These are phyloP conservation scores for Saposhnikovia divaricata DNA, from an alignment of 129 eudicot genomes.

Conservation along the genomic window DNA sequence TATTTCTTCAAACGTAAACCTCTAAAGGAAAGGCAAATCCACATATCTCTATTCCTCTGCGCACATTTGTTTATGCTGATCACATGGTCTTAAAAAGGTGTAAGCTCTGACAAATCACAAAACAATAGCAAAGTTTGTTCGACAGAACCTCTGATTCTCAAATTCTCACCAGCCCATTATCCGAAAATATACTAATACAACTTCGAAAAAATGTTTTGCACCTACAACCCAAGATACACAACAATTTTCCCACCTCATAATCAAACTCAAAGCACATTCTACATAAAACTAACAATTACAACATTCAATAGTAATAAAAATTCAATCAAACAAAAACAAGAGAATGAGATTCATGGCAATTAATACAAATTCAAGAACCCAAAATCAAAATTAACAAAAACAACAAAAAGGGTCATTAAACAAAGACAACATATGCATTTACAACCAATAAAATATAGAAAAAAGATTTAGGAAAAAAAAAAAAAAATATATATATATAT, in stretches of 20 bases:
- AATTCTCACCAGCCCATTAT: too few species aligned
- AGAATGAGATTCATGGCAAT: background rate
- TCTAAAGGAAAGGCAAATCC: background rate
- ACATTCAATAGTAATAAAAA: too few species aligned
- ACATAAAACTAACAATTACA: background rate
- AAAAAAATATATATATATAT: too few species aligned
- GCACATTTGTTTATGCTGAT: background rate
- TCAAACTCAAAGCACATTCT: background rate
- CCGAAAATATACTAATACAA: too few species aligned
- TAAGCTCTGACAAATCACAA: too few species aligned
- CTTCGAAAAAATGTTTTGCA: too few species aligned
- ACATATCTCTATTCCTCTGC: background rate
- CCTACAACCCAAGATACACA: too few species aligned
- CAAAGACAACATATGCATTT: background rate
- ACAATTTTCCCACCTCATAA: background rate
- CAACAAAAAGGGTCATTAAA: background rate
- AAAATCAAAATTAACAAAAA: too few species aligned
- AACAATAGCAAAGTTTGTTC: too few species aligned
- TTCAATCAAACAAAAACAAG: background rate
- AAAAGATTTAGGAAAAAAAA: too few species aligned
- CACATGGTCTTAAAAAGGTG: background rate
- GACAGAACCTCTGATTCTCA: too few species aligned
- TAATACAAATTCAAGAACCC: background rate
- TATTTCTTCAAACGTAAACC: background rate
- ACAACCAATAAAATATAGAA: background rate